Conservation (phyloP, 2,329 filamentous ascomycete genomes). For the Talaromyces sp. region DNA sequence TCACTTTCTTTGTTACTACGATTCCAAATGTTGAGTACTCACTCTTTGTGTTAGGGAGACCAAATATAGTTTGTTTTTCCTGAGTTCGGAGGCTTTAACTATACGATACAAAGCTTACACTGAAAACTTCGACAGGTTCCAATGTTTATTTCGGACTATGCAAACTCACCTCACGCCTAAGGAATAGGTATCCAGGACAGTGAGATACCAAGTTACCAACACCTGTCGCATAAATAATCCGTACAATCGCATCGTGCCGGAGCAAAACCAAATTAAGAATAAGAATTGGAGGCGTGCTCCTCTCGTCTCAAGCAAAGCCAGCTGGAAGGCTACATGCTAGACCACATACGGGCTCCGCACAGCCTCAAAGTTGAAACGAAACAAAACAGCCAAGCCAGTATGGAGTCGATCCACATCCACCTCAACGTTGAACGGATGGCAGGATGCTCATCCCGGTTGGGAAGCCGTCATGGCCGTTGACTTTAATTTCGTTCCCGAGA, state of each 20-base stretch:
- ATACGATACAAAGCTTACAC: too few relatives aligned
- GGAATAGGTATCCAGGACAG: too few relatives aligned
- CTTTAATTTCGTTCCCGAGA: neutral
- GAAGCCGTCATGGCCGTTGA: neutral
- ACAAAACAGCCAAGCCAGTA: neutral
- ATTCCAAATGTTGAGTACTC: neutral
- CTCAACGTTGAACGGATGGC: neutral
- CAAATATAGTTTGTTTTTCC: neutral
- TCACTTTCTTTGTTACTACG: neutral
- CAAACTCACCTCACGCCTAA: too few relatives aligned
- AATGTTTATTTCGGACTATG: too few relatives aligned
- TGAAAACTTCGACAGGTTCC: too few relatives aligned
- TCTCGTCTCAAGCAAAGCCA: neutral
- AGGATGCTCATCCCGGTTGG: neutral
- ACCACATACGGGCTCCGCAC: neutral
- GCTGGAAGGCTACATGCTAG: neutral
- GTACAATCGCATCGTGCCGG: neutral
- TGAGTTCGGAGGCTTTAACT: neutral
- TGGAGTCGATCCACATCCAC: neutral
- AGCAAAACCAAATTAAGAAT: neutral
- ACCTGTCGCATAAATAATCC: neutral
- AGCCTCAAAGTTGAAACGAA: constrained; percentile 7
- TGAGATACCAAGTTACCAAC: too few relatives aligned
- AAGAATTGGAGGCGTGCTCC: neutral
- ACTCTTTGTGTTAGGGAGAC: neutral